A percentile compares a stretch with the other conserved stretches of the same genome.
Evolutionary conservation across 176 grass and related monocot species (phyloP).

Genomic region (Hordeum marinum): DNA sequence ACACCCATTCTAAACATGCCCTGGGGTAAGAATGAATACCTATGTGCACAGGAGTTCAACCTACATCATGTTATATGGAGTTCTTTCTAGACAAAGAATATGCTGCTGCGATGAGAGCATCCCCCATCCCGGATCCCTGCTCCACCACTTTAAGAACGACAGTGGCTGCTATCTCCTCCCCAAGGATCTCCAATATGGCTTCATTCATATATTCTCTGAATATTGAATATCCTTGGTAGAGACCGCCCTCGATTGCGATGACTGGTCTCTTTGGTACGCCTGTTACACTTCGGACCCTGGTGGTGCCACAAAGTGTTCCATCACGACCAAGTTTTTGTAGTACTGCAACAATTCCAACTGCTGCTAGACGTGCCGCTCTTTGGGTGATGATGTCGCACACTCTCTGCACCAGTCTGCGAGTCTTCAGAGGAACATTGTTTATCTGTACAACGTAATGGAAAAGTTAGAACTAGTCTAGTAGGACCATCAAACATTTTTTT

Average conservation of each 20-base stretch:
- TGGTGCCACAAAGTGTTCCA: constrained; percentile 45
- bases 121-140: constrained; percentile 72
- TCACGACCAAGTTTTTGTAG: constrained; percentile 75
- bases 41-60: constrained; percentile 40
- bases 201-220: constrained; percentile 78
- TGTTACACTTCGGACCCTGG: constrained; percentile 24
- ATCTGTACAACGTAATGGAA: constrained; percentile 39
- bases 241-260: constrained; percentile 64
- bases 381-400: constrained; percentile 49
- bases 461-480: background rate
- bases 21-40: background rate
- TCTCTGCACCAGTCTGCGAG: constrained; percentile 55
- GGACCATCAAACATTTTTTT: background rate
- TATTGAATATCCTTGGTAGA: constrained; percentile 57
- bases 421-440: constrained; percentile 49
- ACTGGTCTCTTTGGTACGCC: constrained; percentile 39
- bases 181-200: constrained; percentile 73
- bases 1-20: background rate
- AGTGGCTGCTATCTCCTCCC: constrained; percentile 58
- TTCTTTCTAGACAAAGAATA: constrained; percentile 48
- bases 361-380: constrained; percentile 71
- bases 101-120: constrained; percentile 63
- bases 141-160: constrained; percentile 50
- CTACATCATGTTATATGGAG: constrained; percentile 26
- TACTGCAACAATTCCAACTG: constrained; percentile 64